phyloP scores from a whole-genome alignment of 148 eudicot genomes.

The Drosera capensis region DNA sequence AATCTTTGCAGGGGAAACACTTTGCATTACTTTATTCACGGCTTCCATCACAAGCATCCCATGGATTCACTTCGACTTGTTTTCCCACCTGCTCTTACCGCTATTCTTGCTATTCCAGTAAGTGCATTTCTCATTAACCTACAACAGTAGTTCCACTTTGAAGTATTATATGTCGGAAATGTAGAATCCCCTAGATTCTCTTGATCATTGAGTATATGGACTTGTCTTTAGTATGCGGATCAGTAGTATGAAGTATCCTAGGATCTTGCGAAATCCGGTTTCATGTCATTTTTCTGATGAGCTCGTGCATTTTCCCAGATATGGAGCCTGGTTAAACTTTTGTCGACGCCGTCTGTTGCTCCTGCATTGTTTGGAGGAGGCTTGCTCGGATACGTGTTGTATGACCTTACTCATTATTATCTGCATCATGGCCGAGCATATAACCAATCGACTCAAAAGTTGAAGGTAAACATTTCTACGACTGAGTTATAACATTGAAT shows the following conservation, averaged over 20 bases:
- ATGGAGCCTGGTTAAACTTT: slow-evolving; percentile 26
- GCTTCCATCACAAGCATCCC: slow-evolving; percentile 8
- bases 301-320: slow-evolving; percentile 23
- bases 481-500: too few relatives aligned
- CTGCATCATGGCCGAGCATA: slow-evolving; percentile 56
- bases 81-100: slow-evolving; percentile 8
- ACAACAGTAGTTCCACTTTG: background rate
- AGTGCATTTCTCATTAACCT: background rate
- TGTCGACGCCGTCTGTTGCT: slow-evolving; percentile 28
- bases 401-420: slow-evolving; percentile 59
- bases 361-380: slow-evolving; percentile 49
- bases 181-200: too few relatives aligned
- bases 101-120: slow-evolving; percentile 7
- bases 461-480: too few relatives aligned
- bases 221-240: too few relatives aligned
- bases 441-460: slow-evolving; percentile 9
- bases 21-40: slow-evolving; percentile 10
- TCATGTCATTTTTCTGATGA: background rate
- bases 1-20: slow-evolving; percentile 26
- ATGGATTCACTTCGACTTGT: slow-evolving; percentile 9
- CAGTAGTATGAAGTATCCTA: too few relatives aligned
- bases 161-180: too few relatives aligned
- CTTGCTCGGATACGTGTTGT: slow-evolving; percentile 45
- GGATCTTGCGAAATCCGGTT: background rate
- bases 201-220: too few relatives aligned